Percentiles rank a stretch among this genome's conserved stretches.
Conservation (phyloP, 78 protist species). For the Polysphondylium violaceum region DNA sequence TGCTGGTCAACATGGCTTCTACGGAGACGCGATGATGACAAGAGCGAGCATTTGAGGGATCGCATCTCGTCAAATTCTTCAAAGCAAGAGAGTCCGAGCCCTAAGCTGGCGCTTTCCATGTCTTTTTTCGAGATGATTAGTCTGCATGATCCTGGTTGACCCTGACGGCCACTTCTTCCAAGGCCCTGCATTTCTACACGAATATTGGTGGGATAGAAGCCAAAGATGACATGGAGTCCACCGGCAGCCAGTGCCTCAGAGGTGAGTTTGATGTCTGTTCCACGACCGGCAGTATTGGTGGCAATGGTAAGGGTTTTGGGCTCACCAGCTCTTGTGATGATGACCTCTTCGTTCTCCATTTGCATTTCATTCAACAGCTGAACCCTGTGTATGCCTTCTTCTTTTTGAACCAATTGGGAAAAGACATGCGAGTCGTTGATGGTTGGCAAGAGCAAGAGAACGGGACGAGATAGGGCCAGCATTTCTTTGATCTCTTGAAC, state of each 20-base stretch:
- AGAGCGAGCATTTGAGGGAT: no score
- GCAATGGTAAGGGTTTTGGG: not conserved
- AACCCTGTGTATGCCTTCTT: not conserved
- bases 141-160: constrained; percentile 35
- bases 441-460: constrained; percentile 13
- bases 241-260: not conserved
- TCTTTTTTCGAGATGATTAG: not conserved
- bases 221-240: constrained; percentile 46
- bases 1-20: no score
- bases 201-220: constrained; percentile 25
- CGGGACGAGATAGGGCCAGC: constrained; percentile 9
- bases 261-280: constrained; percentile 42
- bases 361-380: constrained; percentile 50
- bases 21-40: no score
- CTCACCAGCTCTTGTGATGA: constrained; percentile 26
- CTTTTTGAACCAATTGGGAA: not conserved
- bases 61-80: not conserved
- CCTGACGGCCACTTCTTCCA: constrained; percentile 48
- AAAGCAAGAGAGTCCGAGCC: not conserved
- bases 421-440: constrained; percentile 3
- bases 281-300: constrained; percentile 55
- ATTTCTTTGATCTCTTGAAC: constrained; percentile 8
- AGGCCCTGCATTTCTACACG: constrained; percentile 42
- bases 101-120: not conserved
- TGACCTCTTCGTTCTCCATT: constrained; percentile 26